Evolutionary conservation across 2,329 filamentous ascomycete species (phyloP).

Genomic region (Basipetospora chlamydospora): DNA sequence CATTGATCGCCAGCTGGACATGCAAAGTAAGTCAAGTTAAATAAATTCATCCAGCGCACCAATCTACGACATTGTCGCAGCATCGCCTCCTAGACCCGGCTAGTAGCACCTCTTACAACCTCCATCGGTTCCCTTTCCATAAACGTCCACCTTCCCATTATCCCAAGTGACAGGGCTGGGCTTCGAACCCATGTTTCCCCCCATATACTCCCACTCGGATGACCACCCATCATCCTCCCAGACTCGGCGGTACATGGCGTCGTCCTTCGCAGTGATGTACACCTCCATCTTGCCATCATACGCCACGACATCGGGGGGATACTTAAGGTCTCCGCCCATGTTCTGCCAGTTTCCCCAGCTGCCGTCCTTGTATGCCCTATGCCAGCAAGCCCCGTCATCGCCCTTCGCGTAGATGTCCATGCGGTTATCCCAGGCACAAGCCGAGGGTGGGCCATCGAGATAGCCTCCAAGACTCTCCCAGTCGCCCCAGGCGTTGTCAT

Average conservation of each 20-base stretch:
- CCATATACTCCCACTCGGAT: slow-evolving; percentile 14
- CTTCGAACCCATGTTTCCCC: slow-evolving; percentile 13
- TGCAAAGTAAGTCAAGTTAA: no score
- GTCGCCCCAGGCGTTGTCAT: slow-evolving; percentile 8
- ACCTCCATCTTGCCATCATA: slow-evolving; percentile 11
- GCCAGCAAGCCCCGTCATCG: slow-evolving; percentile 12
- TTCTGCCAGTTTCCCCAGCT: slow-evolving; percentile 11
- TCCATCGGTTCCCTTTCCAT: slow-evolving; percentile 9
- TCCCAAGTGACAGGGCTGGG: slow-evolving; percentile 9
- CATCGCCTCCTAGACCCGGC: neutral
- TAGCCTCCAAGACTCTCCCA: slow-evolving; percentile 11
- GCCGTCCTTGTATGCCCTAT: slow-evolving; percentile 10
- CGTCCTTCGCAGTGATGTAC: slow-evolving; percentile 10
- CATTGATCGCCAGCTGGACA: no score
- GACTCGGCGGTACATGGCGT: slow-evolving; percentile 10
- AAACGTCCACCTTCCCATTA: slow-evolving; percentile 11
- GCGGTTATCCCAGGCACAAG: slow-evolving; percentile 10
- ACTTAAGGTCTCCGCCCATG: slow-evolving; percentile 11
- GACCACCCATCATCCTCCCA: slow-evolving; percentile 10
- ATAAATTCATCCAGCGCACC: neutral
- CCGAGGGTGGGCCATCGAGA: slow-evolving; percentile 10
- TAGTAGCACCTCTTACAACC: slow-evolving; percentile 10
- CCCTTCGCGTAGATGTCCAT: slow-evolving; percentile 11
- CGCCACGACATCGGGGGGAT: slow-evolving; percentile 10
- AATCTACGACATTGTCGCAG: neutral